A percentile compares a stretch with the other conserved stretches of the same genome.
Conservation (phyloP, 371 early-diverging fungal genomes). For the Circinella minor region DNA sequence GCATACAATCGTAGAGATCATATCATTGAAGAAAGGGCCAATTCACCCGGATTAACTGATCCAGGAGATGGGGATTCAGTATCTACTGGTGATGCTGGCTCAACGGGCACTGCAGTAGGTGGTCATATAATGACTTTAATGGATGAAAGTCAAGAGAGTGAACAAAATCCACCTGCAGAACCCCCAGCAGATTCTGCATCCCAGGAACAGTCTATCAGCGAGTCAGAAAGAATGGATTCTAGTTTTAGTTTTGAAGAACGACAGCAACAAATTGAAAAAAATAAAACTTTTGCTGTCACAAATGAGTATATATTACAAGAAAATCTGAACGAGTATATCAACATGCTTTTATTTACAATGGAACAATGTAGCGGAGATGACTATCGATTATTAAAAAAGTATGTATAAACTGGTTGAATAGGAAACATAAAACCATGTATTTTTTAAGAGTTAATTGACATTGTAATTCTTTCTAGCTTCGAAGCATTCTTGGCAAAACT, state of each 20-base stretch:
- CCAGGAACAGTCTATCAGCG: neutral
- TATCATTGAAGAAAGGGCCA: neutral
- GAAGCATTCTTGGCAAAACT: constrained; percentile 25
- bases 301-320: neutral
- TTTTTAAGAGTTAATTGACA: neutral
- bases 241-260: neutral
- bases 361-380: constrained; percentile 21
- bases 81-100: constrained; percentile 25
- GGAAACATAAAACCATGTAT: neutral
- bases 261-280: neutral
- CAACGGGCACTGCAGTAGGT: constrained; percentile 31
- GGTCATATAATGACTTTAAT: neutral
- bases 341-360: neutral
- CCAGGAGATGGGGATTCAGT: constrained; percentile 16
- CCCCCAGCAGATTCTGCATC: neutral
- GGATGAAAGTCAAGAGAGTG: too few relatives aligned
- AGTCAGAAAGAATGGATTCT: neutral
- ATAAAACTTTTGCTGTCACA: neutral
- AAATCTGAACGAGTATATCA: neutral
- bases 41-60: neutral
- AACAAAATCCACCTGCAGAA: neutral
- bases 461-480: constrained; percentile 4
- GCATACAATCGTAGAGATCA: constrained; percentile 5
- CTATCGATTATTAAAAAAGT: constrained; percentile 36
- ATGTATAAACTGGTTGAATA: neutral